Percentiles rank a stretch among this genome's conserved stretches.
Evolutionary conservation across 129 eudicot species (phyloP).

Genomic region (Tagetes patula): DNA sequence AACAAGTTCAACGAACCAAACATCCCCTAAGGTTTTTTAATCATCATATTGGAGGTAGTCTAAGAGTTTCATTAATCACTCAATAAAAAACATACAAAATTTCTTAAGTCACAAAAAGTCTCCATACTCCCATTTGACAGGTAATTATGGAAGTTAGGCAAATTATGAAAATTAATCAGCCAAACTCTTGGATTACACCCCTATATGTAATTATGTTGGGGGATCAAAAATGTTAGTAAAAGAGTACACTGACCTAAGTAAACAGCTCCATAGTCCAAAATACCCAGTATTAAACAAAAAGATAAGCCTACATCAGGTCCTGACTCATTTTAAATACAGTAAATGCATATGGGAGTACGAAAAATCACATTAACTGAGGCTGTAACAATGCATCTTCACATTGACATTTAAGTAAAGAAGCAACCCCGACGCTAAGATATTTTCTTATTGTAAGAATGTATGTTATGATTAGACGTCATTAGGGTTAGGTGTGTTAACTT

Average conservation of each 20-base stretch:
- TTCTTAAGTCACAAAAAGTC: background rate
- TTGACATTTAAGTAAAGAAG: background rate
- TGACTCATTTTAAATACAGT: too few relatives aligned
- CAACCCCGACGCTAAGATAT: background rate
- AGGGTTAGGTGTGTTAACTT: background rate
- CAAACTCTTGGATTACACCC: constrained; percentile 7
- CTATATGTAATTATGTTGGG: background rate
- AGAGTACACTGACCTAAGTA: constrained; percentile 5
- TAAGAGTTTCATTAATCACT: constrained; percentile 25
- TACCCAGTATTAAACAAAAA: background rate
- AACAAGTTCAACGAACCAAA: too few relatives aligned
- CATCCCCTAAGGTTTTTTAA: background rate
- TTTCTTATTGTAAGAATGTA: background rate
- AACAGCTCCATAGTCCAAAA: constrained; percentile 3
- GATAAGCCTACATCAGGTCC: background rate
- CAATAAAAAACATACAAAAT: background rate
- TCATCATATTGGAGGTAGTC: constrained; percentile 12
- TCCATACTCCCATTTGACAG: background rate
- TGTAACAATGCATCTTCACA: constrained; percentile 11
- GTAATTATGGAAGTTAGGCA: background rate
- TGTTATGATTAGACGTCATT: background rate
- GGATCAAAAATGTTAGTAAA: constrained; percentile 16
- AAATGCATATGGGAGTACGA: background rate
- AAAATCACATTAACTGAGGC: background rate
- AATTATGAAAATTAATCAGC: background rate